Conservation (phyloP, 192 early-diverging fungal genomes). For the Geranomyces michiganensis region DNA sequence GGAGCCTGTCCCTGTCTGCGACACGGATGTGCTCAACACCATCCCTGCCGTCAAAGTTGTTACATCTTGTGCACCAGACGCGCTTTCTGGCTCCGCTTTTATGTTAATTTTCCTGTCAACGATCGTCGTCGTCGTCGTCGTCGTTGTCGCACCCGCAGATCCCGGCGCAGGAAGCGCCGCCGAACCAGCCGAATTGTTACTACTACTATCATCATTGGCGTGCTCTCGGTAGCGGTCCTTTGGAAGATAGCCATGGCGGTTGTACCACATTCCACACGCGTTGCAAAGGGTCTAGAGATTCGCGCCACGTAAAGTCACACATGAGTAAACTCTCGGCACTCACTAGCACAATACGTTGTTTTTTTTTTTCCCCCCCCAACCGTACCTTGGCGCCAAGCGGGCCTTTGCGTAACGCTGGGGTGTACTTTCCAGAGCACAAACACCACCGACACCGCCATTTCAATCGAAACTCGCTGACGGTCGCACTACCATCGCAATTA, state of each 20-base stretch:
- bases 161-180: not conserved
- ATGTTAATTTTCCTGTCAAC: not conserved
- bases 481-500: constrained; percentile 18
- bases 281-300: constrained; percentile 33
- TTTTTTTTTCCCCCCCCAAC: no score
- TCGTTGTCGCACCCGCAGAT: not conserved
- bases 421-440: constrained; percentile 27
- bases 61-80: not conserved
- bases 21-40: no score
- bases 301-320: not conserved
- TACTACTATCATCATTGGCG: constrained; percentile 5
- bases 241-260: constrained; percentile 28
- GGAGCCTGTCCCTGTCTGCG: not conserved
- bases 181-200: not conserved
- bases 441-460: constrained; percentile 34
- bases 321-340: not conserved
- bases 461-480: constrained; percentile 16
- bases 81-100: not conserved
- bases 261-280: constrained; percentile 43
- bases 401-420: constrained; percentile 26
- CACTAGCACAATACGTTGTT: no score
- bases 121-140: not conserved
- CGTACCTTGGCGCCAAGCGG: constrained; percentile 29
- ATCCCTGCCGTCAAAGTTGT: not conserved
- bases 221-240: constrained; percentile 36